Base-by-base conservation (phyloP, 2,329 filamentous ascomycete genomes). In the Trichothecium roseum region DNA sequence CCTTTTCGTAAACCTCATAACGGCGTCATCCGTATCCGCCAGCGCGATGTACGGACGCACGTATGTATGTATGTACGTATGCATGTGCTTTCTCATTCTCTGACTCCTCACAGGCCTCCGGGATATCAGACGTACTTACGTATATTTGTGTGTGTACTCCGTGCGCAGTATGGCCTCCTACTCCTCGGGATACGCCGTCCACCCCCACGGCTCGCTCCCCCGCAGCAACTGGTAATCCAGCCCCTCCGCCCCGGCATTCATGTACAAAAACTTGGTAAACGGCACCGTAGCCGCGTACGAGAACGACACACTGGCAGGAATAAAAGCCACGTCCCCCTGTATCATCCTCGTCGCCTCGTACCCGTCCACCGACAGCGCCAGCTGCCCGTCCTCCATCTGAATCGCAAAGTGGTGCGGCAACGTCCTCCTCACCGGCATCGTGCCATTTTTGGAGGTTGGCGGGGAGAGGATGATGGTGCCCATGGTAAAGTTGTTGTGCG, bases 301-400 rank as follows among this genome's bases (percentile, higher is more conserved):
- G 30, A 52, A 51, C 1, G 37, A 18, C 3, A 41, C 42, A 8
- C 36, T 34, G 4, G 42, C 40, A 2, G 49, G 48, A 17, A 53
- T 36, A 31, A 53, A 53, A 8, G 45, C 41, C 10, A 53, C 47
- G 18, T 51, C 48, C n/a, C 50, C 48, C 14, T 45, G 42, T 20
- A 49, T 40, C 14, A 53, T 37, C 8, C 38, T 39, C 5, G 40
- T 42, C 22, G 33, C 34, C 16, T 46, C 39, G 41, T 49, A 50
- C 14, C 50, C 48, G 2, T 41, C 36, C 8, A 53, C 36, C 3
- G 31, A 18, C 9, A 52, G 38, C 4, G 36, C 40, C 13, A 50
- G 43, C 35, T 46, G 42, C 3, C 50, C 46, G 31, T 52, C 48
- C 34, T 49, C 46, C 32, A 53, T 38, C 41, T 50, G 49, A 28